Conservation (phyloP, 108 stramenopile genomes). For the Fragilariopsis cylindrus region DNA sequence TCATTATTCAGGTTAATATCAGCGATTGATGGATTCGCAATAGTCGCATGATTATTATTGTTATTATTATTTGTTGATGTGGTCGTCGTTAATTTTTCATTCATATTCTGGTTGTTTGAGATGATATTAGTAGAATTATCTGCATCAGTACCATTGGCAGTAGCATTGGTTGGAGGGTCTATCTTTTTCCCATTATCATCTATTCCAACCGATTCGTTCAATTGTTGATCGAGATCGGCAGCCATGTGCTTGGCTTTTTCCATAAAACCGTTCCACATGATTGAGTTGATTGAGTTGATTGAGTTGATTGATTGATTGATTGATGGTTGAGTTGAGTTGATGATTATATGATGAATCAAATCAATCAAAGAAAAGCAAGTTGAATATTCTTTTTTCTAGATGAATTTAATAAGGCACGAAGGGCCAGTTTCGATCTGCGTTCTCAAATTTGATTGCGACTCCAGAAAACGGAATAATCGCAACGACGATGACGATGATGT, state of each 20-base stretch:
- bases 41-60: neutral
- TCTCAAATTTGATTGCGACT: no score
- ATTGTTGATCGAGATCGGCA: conserved; percentile 42
- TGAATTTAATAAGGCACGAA: no score
- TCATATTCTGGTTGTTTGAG: neutral
- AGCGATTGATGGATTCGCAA: neutral
- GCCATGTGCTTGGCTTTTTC: conserved; percentile 44
- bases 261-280: conserved; percentile 40
- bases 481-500: no score
- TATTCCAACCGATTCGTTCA: conserved; percentile 52
- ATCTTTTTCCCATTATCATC: conserved; percentile 2
- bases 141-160: neutral
- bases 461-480: no score
- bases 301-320: no score
- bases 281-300: no score
- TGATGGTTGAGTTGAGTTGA: no score
- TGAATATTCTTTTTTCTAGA: no score
- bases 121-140: neutral
- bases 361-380: no score
- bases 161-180: neutral
- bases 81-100: neutral
- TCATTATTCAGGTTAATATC: neutral
- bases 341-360: no score
- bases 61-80: neutral
- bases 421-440: no score